Percentiles rank a stretch among this genome's conserved stretches.
phyloP scores from a whole-genome alignment of 2,329 filamentous ascomycete genomes.

The Plectosphaerella cucumerina region DNA sequence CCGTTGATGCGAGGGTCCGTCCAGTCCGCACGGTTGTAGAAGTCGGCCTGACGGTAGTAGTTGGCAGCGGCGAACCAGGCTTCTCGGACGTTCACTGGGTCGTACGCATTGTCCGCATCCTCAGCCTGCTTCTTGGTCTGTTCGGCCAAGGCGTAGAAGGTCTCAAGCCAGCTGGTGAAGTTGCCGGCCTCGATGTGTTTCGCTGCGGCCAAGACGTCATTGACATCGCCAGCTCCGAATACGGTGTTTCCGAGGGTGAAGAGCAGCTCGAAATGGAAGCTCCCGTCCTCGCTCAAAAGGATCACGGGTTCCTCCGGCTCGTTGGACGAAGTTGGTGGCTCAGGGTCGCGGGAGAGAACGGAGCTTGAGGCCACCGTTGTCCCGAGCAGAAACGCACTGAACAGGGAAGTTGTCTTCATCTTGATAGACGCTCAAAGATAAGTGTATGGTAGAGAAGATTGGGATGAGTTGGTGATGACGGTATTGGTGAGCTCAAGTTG shows the following conservation, averaged over 20 bases:
- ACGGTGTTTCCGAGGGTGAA: conserved; percentile 1
- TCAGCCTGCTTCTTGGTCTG: conserved; percentile 14
- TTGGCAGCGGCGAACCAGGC: conserved; percentile 30
- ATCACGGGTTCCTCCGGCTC: conserved; percentile 6
- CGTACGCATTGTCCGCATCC: conserved; percentile 11
- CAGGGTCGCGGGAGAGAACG: conserved; percentile 9
- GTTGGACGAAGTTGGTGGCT: conserved; percentile 7
- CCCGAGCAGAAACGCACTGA: conserved; percentile 10
- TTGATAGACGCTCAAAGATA: conserved; percentile 5
- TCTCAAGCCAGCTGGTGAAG: conserved; percentile 17
- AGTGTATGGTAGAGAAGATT: conserved; percentile 3
- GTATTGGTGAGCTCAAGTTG: conserved; percentile 1
- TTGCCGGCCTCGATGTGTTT: conserved; percentile 18
- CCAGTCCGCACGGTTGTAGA: conserved; percentile 36
- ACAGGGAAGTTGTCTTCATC: conserved; percentile 9
- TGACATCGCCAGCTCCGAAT: conserved; percentile 16
- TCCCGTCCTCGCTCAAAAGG: conserved; percentile 5
- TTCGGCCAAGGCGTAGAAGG: conserved; percentile 18
- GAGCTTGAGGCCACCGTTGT: conserved; percentile 10
- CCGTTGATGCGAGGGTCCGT: conserved; percentile 32
- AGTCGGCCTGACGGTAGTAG: conserved; percentile 37
- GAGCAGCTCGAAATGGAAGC: conserved; percentile 8
- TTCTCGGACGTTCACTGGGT: conserved; percentile 19
- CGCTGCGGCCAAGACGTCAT: conserved; percentile 24
- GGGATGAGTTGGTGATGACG: conserved; percentile 2